Evolutionary conservation across 2,329 filamentous ascomycete genomes (phyloP).

Genomic region (Aspergillus tubingensis): DNA sequence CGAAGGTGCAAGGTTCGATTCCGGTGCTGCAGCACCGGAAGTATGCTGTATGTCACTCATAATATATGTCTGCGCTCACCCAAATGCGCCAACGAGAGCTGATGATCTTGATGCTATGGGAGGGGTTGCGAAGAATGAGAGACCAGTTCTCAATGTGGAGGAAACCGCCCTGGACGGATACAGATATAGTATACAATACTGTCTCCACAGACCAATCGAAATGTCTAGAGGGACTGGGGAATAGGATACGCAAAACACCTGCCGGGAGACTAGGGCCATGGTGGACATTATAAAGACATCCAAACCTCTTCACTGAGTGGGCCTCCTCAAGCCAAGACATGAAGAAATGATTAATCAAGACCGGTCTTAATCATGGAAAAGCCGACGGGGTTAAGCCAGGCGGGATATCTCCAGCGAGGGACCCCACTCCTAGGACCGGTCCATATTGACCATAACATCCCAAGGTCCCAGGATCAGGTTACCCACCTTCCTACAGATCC

Average conservation of each 20-base stretch:
- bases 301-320: background rate
- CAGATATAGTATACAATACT: background rate
- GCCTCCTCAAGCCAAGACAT: background rate
- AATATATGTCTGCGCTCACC: background rate
- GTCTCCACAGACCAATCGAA: background rate
- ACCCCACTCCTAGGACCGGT: background rate
- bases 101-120: background rate
- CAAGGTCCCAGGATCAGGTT: background rate
- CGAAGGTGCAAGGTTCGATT: constrained; percentile 8
- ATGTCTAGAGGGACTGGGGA: background rate
- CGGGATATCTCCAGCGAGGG: background rate
- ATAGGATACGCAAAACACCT: background rate
- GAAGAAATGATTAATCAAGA: background rate
- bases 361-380: background rate
- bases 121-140: background rate
- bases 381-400: background rate
- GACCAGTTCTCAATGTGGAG: background rate
- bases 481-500: background rate
- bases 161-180: background rate
- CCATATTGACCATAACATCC: background rate
- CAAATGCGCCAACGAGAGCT: background rate
- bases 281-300: background rate
- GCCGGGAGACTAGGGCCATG: background rate
- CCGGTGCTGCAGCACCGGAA: constrained; percentile 2
- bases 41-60: constrained; percentile 7